Evolutionary conservation across 805 yeast genomes (phyloP).

Genomic region (Saturnispora saitoi): DNA sequence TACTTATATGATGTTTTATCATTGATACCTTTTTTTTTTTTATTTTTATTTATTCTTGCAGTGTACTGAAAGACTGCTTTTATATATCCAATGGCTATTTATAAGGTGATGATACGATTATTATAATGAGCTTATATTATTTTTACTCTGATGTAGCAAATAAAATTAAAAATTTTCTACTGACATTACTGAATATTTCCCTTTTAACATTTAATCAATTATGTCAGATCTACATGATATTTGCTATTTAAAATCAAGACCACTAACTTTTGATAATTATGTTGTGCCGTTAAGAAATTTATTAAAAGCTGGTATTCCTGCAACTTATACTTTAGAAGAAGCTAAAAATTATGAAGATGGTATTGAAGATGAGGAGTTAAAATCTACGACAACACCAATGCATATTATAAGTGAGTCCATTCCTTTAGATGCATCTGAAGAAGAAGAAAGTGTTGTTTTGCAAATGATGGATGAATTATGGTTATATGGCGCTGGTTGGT

Average conservation of each 20-base stretch:
- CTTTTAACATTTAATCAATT: background rate
- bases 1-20: background rate
- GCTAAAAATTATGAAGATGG: constrained; percentile 48
- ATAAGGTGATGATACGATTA: too few species aligned
- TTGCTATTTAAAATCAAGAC: constrained; percentile 42
- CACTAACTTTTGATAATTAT: constrained; percentile 38
- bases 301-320: constrained; percentile 61
- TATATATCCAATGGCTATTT: too few species aligned
- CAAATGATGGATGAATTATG: constrained; percentile 58
- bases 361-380: constrained; percentile 27
- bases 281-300: constrained; percentile 37
- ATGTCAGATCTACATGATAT: constrained; percentile 73
- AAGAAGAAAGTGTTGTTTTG: constrained; percentile 38
- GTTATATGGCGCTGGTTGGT: constrained; percentile 91
- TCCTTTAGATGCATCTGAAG: constrained; percentile 30
- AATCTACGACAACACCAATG: constrained; percentile 66
- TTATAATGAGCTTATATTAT: background rate
- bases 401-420: constrained; percentile 57
- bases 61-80: background rate
- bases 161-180: background rate
- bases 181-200: background rate
- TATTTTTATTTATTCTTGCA: background rate
- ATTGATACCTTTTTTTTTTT: background rate
- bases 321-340: constrained; percentile 77
- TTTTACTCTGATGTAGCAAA: background rate